Base-by-base conservation (phyloP, 2,329 filamentous ascomycete species). In the Metarhizium guizhouense region DNA sequence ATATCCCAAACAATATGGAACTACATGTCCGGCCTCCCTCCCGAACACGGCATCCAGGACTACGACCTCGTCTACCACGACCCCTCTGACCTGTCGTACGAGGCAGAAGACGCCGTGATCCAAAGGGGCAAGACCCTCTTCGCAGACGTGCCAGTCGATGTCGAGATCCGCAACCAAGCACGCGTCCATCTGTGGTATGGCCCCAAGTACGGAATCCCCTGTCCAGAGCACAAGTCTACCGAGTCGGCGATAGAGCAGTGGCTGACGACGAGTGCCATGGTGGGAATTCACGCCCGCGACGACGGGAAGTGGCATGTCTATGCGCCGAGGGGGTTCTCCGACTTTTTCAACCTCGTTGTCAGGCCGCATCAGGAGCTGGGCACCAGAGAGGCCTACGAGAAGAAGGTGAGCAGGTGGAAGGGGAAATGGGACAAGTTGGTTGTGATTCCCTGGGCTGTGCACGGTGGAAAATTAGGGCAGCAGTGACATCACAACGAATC, bases 1-100 rank as follows among this genome's bases (percentile, higher is more conserved):
- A n/a, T 52, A 16, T 57, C 70, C 2, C 70, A 73, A 34, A 71
- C 70, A 0, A 67, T 72, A n/a, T 72, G 70, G 70, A 72, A 72
- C 54, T 57, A 62, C 16, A 57, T 68, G 13, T 66, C 66, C 3
- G 50, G 56, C 6, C 57, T 63, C 6, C 60, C 64, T 3, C 61
- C 70, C 0, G 65, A 69, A 7, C 65, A 62, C 0, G 69, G 70
- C 47, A 73, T 72, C 52, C 50, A 61, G 14, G 70, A 72, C 58
- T 72, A 72, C 56, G 70, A 72, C 43, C 58, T 72, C 14, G 63
- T 72, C 20, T 25, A 25, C 25, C 25, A 25, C 25, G 25, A 25
- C 25, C 25, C 25, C 25, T 25, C 25, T 25, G 25, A 25, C 25
- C 25, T 25, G 25, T 25, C 25, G 25, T 25, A 25, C 25, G 25